Conservation (phyloP, 1,284 basidiomycete genomes). For the Microbotryomycetes sp. region DNA sequence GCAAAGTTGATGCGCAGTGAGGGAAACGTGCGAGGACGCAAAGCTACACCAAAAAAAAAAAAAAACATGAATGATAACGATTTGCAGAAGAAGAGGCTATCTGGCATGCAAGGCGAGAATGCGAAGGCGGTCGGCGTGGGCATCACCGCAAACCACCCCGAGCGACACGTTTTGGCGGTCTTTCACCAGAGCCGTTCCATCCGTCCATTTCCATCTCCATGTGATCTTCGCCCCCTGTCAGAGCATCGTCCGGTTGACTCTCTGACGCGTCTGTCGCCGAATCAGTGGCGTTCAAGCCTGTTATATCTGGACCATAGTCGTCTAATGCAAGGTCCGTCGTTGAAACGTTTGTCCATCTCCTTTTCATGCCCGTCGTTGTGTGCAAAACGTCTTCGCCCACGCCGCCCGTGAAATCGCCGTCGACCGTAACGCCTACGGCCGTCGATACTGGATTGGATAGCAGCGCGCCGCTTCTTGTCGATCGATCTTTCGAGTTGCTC, state of each 20-base stretch:
- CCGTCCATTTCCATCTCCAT: conserved; percentile 16
- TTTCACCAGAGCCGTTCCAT: conserved; percentile 19
- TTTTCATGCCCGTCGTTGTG: conserved; percentile 12
- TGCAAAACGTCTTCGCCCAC: background rate
- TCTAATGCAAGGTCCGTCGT: background rate
- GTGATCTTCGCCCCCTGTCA: background rate
- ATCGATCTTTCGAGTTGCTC: background rate
- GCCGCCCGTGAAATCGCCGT: background rate
- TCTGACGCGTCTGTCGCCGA: background rate
- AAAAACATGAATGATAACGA: background rate
- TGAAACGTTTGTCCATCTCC: conserved; percentile 9
- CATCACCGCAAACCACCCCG: background rate
- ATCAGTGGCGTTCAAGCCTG: too few species aligned
- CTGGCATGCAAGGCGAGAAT: too few species aligned
- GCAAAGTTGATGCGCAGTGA: too few species aligned
- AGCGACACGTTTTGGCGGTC: conserved; percentile 15
- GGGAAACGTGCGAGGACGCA: too few species aligned
- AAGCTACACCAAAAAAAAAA: background rate
- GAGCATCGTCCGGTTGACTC: conserved; percentile 3
- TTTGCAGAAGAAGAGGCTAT: too few species aligned
- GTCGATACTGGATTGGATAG: background rate
- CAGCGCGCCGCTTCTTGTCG: too few species aligned
- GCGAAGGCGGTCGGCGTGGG: background rate
- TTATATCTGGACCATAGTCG: too few species aligned
- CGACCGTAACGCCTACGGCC: background rate